phyloP scores from a whole-genome alignment of 108 stramenopile genomes.

The Cylindrotheca closterium region DNA sequence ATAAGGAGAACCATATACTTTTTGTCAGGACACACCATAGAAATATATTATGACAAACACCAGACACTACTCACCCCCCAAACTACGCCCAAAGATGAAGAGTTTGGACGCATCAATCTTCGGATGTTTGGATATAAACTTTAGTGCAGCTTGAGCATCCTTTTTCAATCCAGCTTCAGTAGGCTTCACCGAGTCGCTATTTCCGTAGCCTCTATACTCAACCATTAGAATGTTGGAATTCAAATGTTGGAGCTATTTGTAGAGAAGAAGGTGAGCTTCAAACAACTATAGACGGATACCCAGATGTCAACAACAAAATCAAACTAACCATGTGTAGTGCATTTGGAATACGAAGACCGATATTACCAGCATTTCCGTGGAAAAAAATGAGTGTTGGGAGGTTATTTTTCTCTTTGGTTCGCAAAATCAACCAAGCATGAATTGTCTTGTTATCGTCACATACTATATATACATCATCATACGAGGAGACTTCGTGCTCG shows the following conservation, averaged over 20 bases:
- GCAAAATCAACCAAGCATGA: conserved; percentile 88
- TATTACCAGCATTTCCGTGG: conserved; percentile 98
- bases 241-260: conserved; percentile 51
- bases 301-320: no score
- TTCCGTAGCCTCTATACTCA: conserved; percentile 94
- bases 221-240: conserved; percentile 83
- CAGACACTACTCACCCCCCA: conserved; percentile 56
- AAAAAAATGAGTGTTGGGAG: conserved; percentile 91
- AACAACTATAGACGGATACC: no score
- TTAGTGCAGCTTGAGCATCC: conserved; percentile 85
- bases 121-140: conserved; percentile 40
- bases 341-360: conserved; percentile 91
- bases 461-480: conserved; percentile 57
- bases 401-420: conserved; percentile 21
- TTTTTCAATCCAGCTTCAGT: conserved; percentile 79
- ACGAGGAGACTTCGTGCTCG: conserved; percentile 57
- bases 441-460: conserved; percentile 65
- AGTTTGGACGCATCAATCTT: conserved; percentile 61
- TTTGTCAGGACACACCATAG: not conserved
- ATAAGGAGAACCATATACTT: not conserved
- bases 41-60: not conserved
- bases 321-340: conserved; percentile 82
- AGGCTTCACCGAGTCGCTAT: conserved; percentile 62
- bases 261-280: no score
- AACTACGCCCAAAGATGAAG: conserved; percentile 85